Evolutionary conservation across 495 filamentous ascomycete genomes (phyloP).

Genomic region (Xylaria bambusicola): DNA sequence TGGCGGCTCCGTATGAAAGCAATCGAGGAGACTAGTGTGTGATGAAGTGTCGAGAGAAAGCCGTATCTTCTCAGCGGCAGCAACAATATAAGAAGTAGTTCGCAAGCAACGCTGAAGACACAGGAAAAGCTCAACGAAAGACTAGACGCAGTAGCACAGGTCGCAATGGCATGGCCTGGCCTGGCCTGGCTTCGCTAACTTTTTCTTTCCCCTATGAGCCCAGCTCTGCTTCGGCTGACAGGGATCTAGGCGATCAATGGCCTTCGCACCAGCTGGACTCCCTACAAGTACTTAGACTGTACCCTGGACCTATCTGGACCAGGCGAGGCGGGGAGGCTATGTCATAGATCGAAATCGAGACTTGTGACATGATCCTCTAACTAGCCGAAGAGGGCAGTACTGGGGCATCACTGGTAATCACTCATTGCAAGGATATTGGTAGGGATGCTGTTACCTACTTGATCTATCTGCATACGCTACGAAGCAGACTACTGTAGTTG

Average conservation of each 20-base stretch:
- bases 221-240: conserved; percentile 9
- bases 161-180: conserved; percentile 9
- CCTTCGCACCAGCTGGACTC: conserved; percentile 14
- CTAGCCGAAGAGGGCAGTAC: background rate
- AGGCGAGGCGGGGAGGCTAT: conserved; percentile 1
- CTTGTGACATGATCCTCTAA: no score
- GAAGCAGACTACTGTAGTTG: background rate
- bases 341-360: background rate
- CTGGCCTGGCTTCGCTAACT: background rate
- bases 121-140: background rate
- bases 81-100: conserved; percentile 7
- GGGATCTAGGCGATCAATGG: conserved; percentile 9
- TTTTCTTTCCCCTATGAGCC: conserved; percentile 1
- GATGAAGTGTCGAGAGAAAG: background rate
- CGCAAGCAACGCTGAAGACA: background rate
- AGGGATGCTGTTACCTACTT: no score
- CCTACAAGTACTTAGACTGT: background rate
- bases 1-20: no score
- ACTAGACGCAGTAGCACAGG: background rate
- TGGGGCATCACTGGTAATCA: background rate
- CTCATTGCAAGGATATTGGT: background rate
- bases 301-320: conserved; percentile 11
- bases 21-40: background rate
- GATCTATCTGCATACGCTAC: no score
- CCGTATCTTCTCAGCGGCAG: background rate